Conservation (phyloP, 2,329 filamentous ascomycete genomes). For the Diaporthe humulicola region DNA sequence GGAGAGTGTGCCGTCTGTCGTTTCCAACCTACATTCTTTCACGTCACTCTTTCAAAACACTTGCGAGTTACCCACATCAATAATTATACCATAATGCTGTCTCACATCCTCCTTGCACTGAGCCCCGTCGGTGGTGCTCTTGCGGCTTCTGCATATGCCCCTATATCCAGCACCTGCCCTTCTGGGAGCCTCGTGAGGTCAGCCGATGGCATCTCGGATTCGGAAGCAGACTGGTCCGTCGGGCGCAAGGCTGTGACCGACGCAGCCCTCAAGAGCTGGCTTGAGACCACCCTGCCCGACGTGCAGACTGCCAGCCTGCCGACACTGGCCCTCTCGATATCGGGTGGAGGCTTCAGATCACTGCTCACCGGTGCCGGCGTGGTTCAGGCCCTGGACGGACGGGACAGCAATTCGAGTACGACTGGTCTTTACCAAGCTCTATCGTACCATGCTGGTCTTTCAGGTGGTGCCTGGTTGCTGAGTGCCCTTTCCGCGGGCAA, state of each 20-base stretch:
- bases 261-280: constrained; percentile 30
- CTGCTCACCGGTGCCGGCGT: constrained; percentile 48
- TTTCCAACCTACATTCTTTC: not conserved
- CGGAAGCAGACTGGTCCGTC: constrained; percentile 28
- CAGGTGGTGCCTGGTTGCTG: constrained; percentile 44
- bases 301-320: constrained; percentile 39
- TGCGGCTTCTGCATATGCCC: constrained; percentile 30
- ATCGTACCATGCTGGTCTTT: constrained; percentile 43
- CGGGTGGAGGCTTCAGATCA: constrained; percentile 48
- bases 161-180: constrained; percentile 27
- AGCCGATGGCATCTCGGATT: constrained; percentile 34
- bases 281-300: constrained; percentile 17
- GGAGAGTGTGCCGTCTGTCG: not conserved
- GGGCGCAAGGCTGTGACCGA: constrained; percentile 33
- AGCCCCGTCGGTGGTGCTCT: constrained; percentile 26
- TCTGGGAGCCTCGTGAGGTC: constrained; percentile 33
- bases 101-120: constrained; percentile 25
- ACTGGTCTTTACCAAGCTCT: constrained; percentile 42
- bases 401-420: constrained; percentile 41
- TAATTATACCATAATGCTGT: constrained; percentile 25
- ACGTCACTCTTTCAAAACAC: not conserved
- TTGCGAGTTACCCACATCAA: not conserved
- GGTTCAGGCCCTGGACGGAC: constrained; percentile 45
- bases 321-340: constrained; percentile 44
- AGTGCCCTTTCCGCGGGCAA: constrained; percentile 41